Base-by-base conservation (phyloP, 192 early-diverging fungal species). In the Diversispora epigaea region DNA sequence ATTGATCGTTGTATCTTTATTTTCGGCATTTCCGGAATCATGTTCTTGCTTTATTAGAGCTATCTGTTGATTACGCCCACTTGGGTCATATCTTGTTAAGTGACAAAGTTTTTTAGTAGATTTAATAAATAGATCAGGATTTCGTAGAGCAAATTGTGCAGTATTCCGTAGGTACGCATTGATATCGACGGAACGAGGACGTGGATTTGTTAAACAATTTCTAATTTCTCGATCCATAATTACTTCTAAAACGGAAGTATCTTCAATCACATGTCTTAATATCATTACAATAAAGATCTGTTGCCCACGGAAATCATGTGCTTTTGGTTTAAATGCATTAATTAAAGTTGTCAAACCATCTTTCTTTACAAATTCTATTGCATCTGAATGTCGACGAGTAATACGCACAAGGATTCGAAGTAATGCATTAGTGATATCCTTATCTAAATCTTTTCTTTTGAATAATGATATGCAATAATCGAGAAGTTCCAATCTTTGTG, bases 211-310 rank as follows among this genome's bases (percentile, higher is more conserved):
- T 22, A 95, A 89, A 90, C 91, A 95, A 22, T 80, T 84, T 22
- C 80, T 86, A 6, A 97, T 88, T 76, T 95, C 90, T 46, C 87
- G 79, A 69, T 92, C 90, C 88, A 98, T 93, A 6, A 86, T 80
- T 50, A 77, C 71, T 71, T 83, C 80, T 64, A 97, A 78, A 2
- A 92, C 84, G 3, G 78, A 78, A 17, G 80, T 70, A 71, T 89
- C 86, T 79, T 98, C 96, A 71, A 96, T 85, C 14, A 93, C 86
- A 76, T 98, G 94, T 4, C 95, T 88, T 64, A 98, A 75, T n/a
- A 98, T 93, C 76, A 96, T 92, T 19, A 92, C 81, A 10, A 92
- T 85, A 56, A 96, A 86, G 46, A 89, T 86, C 54, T 91, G 91
- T 68, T 95, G 93, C 15, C 93, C 89, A 58, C 89, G 85, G 77